Percentiles rank a stretch among this genome's conserved stretches.
Evolutionary conservation across 75 land plant genomes (phyloP).

Genomic region (Picea sitchensis): DNA sequence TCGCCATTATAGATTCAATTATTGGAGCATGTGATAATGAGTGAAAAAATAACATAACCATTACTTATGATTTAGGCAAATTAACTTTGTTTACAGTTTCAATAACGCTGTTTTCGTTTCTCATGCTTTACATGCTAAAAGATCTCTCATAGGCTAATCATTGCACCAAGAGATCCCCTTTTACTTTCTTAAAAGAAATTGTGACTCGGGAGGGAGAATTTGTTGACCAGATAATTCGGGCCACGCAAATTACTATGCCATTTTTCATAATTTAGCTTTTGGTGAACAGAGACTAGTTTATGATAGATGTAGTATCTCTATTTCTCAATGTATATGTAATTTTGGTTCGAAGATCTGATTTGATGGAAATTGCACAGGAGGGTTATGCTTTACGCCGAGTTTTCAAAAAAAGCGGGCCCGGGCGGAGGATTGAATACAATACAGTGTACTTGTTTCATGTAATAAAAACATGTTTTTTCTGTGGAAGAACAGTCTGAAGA

Average conservation of each 20-base stretch:
- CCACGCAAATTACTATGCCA: not conserved
- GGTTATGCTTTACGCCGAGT: conserved; percentile 74
- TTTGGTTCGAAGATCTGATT: not conserved
- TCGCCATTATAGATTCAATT: too few relatives aligned
- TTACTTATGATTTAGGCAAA: not conserved
- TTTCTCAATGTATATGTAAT: not conserved
- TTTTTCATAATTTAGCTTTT: not conserved
- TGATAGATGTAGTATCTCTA: not conserved
- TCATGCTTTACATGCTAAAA: not conserved
- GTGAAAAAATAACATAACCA: conserved; percentile 16
- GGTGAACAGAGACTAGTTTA: not conserved
- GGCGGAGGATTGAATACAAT: conserved; percentile 43
- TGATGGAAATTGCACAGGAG: conserved; percentile 27
- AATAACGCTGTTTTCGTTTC: not conserved
- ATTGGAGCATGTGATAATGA: not conserved
- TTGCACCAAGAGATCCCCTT: not conserved
- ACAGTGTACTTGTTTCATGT: conserved; percentile 17
- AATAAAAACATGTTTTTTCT: not conserved
- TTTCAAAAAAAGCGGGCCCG: conserved; percentile 62
- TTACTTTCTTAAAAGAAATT: not conserved
- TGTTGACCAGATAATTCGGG: too few relatives aligned
- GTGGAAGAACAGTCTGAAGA: not conserved
- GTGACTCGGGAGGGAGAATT: too few relatives aligned
- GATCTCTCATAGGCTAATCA: not conserved
- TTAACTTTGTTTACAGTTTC: not conserved